Percentiles rank a stretch among this genome's conserved stretches.
These are phyloP conservation scores for Carex cristatella DNA, from an alignment of 176 grass and related monocot genomes.

Conservation along the genomic window DNA sequence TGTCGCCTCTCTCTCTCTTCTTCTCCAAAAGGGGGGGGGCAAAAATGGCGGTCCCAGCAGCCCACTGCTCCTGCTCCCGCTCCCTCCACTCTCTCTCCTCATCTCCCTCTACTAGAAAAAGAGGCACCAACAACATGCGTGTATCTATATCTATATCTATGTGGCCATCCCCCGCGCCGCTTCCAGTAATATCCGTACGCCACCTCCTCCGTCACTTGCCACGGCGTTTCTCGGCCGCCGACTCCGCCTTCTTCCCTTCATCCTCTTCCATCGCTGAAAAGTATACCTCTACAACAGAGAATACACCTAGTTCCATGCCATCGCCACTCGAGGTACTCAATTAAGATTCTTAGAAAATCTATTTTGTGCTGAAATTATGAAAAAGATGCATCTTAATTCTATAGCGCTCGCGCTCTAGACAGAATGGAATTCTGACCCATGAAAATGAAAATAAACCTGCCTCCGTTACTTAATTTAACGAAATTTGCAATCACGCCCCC, in stretches of 20 bases:
- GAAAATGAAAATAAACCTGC: not conserved
- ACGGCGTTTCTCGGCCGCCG: not conserved
- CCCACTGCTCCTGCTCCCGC: conserved; percentile 12
- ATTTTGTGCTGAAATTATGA: not conserved
- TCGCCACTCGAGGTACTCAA: conserved; percentile 16
- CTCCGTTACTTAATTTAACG: not conserved
- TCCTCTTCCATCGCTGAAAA: not conserved
- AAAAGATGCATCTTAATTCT: too few relatives aligned
- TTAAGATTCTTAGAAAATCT: not conserved
- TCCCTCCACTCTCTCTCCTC: not conserved
- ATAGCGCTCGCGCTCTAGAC: not conserved
- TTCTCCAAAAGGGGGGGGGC: not conserved
- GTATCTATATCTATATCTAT: not conserved
- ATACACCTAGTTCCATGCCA: not conserved
- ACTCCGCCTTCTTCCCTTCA: not conserved
- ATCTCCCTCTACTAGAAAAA: not conserved
- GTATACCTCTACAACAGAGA: not conserved
- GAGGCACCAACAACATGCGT: not conserved
- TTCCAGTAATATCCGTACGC: not conserved
- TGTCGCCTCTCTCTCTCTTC: not conserved
- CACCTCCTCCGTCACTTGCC: conserved; percentile 12
- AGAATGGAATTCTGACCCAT: not conserved
- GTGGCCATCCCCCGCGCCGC: not conserved
- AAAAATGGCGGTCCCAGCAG: conserved; percentile 18
- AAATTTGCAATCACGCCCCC: not conserved